Evolutionary conservation across 2,329 filamentous ascomycete genomes (phyloP).

Genomic region (Penicillium sp.): DNA sequence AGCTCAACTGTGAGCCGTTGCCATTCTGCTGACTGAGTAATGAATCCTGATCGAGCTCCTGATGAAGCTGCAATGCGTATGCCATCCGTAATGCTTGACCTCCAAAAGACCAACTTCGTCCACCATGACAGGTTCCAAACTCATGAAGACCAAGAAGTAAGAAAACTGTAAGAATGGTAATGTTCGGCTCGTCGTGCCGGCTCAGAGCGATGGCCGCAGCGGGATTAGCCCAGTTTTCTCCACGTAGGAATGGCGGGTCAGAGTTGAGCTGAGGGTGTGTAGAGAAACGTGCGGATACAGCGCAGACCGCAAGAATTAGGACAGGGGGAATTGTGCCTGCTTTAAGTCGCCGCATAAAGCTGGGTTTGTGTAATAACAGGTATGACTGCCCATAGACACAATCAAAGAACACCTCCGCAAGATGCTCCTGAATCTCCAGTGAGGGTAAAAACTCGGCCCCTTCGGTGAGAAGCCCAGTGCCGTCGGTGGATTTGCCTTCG

Average conservation of each 20-base stretch:
- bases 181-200: conserved; percentile 91
- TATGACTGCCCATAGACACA: conserved; percentile 95
- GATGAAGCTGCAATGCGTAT: conserved; percentile 89
- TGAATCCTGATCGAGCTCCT: conserved; percentile 81
- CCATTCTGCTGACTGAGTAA: conserved; percentile 55
- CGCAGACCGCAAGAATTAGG: conserved; percentile 87
- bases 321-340: conserved; percentile 81
- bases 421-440: conserved; percentile 85
- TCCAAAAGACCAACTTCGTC: conserved; percentile 90
- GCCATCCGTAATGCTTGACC: conserved; percentile 97
- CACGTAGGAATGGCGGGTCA: conserved; percentile 77
- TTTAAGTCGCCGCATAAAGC: conserved; percentile 82
- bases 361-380: conserved; percentile 91
- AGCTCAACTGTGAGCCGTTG: conserved; percentile 66
- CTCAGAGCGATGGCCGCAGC: conserved; percentile 85
- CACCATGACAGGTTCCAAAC: conserved; percentile 95
- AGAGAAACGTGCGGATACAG: conserved; percentile 91
- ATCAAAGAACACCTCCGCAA: conserved; percentile 93
- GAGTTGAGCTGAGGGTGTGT: conserved; percentile 76
- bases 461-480: conserved; percentile 74
- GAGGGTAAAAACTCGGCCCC: conserved; percentile 78
- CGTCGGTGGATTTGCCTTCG: conserved; percentile 64
- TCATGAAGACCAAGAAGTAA: conserved; percentile 87
- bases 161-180: conserved; percentile 90
- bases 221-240: conserved; percentile 84